These are phyloP conservation scores for Aureobasidium sp. DNA, from an alignment of 2,329 filamentous ascomycete genomes.

Conservation along the genomic window DNA sequence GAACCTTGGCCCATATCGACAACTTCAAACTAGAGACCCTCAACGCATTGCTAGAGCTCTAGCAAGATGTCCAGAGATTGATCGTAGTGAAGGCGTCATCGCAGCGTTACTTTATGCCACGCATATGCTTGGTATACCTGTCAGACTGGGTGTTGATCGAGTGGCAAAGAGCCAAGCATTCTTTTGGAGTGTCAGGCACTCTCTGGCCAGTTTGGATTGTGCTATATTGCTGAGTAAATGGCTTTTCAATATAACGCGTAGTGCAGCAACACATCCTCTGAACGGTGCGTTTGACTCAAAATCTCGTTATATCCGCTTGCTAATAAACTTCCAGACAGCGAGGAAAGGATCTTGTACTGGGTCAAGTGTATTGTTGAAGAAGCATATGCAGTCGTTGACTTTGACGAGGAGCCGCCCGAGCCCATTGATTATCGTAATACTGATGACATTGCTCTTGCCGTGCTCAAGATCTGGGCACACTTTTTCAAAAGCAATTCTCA, in stretches of 20 bases:
- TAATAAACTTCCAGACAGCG: slow-evolving; percentile 30
- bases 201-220: slow-evolving; percentile 49
- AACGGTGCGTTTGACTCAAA: neutral
- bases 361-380: slow-evolving; percentile 38
- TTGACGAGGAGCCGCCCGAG: slow-evolving; percentile 23
- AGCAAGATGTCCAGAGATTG: slow-evolving; percentile 33
- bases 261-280: neutral
- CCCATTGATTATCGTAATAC: slow-evolving; percentile 26
- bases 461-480: slow-evolving; percentile 37
- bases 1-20: slow-evolving; percentile 39
- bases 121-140: slow-evolving; percentile 50
- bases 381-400: slow-evolving; percentile 30
- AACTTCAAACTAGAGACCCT: slow-evolving; percentile 40
- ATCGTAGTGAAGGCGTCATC: slow-evolving; percentile 43
- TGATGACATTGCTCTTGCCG: slow-evolving; percentile 34
- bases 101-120: slow-evolving; percentile 48
- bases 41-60: slow-evolving; percentile 36
- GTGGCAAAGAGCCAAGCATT: slow-evolving; percentile 51
- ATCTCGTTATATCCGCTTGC: slow-evolving; percentile 28
- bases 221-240: slow-evolving; percentile 49
- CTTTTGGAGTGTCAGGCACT: slow-evolving; percentile 53
- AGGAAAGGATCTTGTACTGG: slow-evolving; percentile 31
- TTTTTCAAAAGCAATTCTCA: slow-evolving; percentile 38
- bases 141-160: slow-evolving; percentile 48
- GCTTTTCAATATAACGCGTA: slow-evolving; percentile 23